Conservation (phyloP, 441 rosid species). For the Bocquillonia castaneifolia region DNA sequence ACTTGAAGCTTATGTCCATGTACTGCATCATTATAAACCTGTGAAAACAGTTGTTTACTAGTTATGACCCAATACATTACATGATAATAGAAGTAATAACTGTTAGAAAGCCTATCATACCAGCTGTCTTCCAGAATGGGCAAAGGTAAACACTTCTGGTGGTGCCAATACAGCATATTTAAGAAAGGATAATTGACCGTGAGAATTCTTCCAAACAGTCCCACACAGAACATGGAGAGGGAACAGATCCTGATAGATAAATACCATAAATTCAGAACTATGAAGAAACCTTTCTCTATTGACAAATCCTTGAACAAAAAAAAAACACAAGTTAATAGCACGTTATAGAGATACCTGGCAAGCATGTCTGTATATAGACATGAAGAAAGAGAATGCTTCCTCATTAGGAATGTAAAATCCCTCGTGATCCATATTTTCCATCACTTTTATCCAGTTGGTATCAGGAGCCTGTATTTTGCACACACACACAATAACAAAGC, state of each 20-base stretch:
- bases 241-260: conserved; percentile 69
- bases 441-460: conserved; percentile 70
- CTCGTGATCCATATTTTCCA: conserved; percentile 83
- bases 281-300: background rate
- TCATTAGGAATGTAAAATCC: conserved; percentile 81
- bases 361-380: conserved; percentile 70
- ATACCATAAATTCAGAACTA: conserved; percentile 19
- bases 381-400: conserved; percentile 82
- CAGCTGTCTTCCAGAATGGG: conserved; percentile 75
- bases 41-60: conserved; percentile 27
- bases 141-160: conserved; percentile 87
- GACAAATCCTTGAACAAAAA: conserved; percentile 2
- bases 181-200: conserved; percentile 86
- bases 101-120: conserved; percentile 41
- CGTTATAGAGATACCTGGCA: conserved; percentile 56
- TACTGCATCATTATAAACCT: conserved; percentile 67
- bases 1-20: conserved; percentile 65
- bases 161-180: conserved; percentile 72
- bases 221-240: conserved; percentile 83
- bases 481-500: background rate
- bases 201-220: conserved; percentile 77
- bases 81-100: conserved; percentile 16
- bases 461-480: conserved; percentile 65
- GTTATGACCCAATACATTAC: conserved; percentile 17
- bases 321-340: conserved; percentile 3